A percentile compares a stretch with the other conserved stretches of the same genome.
phyloP scores from a whole-genome alignment of 352 stramenopile genomes.

The Blastocystis sp. region DNA sequence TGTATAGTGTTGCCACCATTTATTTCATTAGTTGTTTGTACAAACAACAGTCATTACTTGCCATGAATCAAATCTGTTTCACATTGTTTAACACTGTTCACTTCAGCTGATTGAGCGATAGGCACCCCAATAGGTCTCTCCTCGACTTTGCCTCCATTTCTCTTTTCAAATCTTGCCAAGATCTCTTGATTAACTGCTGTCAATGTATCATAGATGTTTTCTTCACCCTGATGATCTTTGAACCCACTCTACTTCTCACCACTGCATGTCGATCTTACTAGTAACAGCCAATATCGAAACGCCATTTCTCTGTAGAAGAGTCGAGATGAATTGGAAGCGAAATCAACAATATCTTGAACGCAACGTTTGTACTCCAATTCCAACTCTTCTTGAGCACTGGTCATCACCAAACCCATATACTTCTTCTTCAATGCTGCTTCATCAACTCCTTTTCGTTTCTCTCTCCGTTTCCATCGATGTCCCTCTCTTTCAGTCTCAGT shows the following conservation, averaged over 20 bases:
- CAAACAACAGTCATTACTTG: not conserved
- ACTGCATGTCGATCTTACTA: not conserved
- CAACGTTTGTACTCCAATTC: slow-evolving; percentile 23
- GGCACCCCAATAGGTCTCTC: not conserved
- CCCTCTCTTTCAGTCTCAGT: not conserved
- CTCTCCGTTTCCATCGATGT: not conserved
- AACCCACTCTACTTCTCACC: not conserved
- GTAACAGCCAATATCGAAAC: slow-evolving; percentile 26
- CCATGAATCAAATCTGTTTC: no score
- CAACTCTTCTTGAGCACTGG: slow-evolving; percentile 10
- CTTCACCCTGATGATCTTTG: not conserved
- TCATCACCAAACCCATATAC: not conserved
- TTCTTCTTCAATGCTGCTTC: slow-evolving; percentile 15
- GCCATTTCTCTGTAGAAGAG: slow-evolving; percentile 16
- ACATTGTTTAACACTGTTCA: not conserved
- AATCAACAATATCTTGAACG: slow-evolving; percentile 29
- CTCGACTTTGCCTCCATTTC: not conserved
- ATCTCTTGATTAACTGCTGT: slow-evolving; percentile 4
- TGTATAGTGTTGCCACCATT: not conserved
- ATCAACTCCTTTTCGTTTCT: not conserved
- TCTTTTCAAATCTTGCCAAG: not conserved
- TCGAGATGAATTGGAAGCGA: not conserved
- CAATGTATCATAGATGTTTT: not conserved
- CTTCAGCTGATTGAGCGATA: not conserved
- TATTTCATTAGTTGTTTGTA: not conserved